phyloP scores from a whole-genome alignment of 164 flowering plant species.

The Aristolochia contorta region DNA sequence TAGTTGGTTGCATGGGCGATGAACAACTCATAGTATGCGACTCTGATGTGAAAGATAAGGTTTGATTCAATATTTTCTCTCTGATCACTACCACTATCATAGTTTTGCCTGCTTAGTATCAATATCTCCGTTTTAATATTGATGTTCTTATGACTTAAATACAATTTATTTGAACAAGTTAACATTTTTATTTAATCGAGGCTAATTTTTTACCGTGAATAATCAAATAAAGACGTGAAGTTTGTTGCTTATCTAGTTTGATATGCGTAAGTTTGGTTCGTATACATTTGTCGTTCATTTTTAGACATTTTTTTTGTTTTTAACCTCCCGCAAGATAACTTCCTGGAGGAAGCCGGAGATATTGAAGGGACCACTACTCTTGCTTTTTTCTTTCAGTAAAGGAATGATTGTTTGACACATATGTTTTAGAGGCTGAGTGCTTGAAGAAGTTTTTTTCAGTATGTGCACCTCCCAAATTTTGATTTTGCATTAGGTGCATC shows the following conservation, averaged over 20 bases:
- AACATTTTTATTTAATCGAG: not conserved
- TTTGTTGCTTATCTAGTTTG: not conserved
- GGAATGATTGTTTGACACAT: no score
- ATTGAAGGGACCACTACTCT: no score
- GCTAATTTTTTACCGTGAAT: not conserved
- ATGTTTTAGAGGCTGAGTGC: no score
- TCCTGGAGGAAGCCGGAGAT: no score
- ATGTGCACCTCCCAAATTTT: no score
- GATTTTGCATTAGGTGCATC: no score
- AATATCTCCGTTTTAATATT: no score
- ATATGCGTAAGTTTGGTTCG: no score
- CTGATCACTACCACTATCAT: not conserved
- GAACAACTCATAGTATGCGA: constrained; percentile 11
- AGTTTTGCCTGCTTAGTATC: not conserved
- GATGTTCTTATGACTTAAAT: not conserved
- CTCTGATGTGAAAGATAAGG: constrained; percentile 36
- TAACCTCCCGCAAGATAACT: no score
- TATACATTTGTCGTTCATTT: not conserved
- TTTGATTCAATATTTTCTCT: constrained; percentile 4
- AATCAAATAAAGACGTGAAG: not conserved
- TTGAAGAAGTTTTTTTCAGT: no score
- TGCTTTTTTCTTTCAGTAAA: no score
- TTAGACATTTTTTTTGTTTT: no score
- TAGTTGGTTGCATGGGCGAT: constrained; percentile 11
- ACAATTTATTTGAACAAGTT: not conserved